Evolutionary conservation across 495 filamentous ascomycete species (phyloP).

Genomic region (Aspergillus biplanus): DNA sequence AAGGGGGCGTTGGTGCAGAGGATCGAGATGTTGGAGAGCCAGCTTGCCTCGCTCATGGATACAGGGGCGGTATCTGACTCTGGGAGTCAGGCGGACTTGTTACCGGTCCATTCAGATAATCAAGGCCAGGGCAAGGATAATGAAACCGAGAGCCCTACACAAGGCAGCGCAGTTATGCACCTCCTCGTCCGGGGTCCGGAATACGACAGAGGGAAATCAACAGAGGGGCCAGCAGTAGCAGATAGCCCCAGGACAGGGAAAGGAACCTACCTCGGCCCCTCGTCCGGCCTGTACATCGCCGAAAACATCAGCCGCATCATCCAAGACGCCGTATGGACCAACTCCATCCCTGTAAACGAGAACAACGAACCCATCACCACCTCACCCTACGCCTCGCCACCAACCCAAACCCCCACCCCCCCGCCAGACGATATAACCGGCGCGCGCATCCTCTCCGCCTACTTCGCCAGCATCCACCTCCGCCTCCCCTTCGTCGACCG

Average conservation of each 20-base stretch:
- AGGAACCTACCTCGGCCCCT: slow-evolving; percentile 39
- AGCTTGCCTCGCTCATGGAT: slow-evolving; percentile 14
- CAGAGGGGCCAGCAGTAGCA: slow-evolving; percentile 14
- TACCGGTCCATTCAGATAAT: too few relatives aligned
- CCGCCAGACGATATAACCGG: slow-evolving; percentile 42
- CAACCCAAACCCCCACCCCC: slow-evolving; percentile 21
- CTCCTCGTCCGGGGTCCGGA: slow-evolving; percentile 39
- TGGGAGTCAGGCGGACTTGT: neutral
- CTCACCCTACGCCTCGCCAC: slow-evolving; percentile 22
- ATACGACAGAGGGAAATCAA: slow-evolving; percentile 8
- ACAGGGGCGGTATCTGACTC: neutral
- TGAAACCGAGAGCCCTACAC: neutral
- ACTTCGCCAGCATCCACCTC: slow-evolving; percentile 41
- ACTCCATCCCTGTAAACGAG: slow-evolving; percentile 35
- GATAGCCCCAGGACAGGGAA: too few relatives aligned
- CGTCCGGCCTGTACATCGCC: slow-evolving; percentile 41
- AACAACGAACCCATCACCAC: slow-evolving; percentile 25
- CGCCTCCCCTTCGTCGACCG: slow-evolving; percentile 45
- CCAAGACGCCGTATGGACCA: slow-evolving; percentile 39
- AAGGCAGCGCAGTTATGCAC: slow-evolving; percentile 16
- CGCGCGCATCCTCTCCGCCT: slow-evolving; percentile 38
- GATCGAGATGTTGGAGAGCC: slow-evolving; percentile 31
- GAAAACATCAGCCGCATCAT: slow-evolving; percentile 41
- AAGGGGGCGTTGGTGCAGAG: slow-evolving; percentile 29
- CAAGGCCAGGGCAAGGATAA: neutral